These are phyloP conservation scores for Fusarium nematophilum DNA, from an alignment of 2,329 filamentous ascomycete genomes.

Conservation along the genomic window DNA sequence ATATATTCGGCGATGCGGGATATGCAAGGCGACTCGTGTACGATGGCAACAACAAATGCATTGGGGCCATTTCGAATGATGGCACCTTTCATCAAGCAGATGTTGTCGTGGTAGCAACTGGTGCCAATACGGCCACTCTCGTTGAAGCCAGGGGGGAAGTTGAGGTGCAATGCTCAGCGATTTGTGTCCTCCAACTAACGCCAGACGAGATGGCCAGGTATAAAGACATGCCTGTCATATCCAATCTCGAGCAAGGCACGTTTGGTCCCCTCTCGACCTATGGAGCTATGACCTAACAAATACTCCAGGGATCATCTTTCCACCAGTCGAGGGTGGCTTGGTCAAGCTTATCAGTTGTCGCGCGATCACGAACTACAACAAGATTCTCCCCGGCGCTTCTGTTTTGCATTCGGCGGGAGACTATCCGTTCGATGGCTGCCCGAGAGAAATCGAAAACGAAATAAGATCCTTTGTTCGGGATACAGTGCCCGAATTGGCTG, in stretches of 20 bases:
- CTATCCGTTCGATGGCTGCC: conserved; percentile 48
- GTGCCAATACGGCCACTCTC: conserved; percentile 73
- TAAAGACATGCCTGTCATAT: conserved; percentile 51
- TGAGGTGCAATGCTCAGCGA: conserved; percentile 71
- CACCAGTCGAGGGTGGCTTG: conserved; percentile 59
- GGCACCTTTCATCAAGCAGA: conserved; percentile 64
- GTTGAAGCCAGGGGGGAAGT: conserved; percentile 69
- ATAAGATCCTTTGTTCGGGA: conserved; percentile 61
- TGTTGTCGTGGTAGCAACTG: conserved; percentile 72
- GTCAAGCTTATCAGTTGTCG: conserved; percentile 67
- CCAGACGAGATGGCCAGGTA: conserved; percentile 66
- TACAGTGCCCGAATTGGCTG: conserved; percentile 50
- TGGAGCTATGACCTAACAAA: conserved; percentile 11
- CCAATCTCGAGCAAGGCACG: conserved; percentile 45
- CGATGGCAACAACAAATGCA: conserved; percentile 39
- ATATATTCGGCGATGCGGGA: conserved; percentile 43
- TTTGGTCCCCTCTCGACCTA: fast-evolving
- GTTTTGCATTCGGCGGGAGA: conserved; percentile 35
- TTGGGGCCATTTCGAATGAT: conserved; percentile 61
- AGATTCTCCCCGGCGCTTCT: conserved; percentile 40
- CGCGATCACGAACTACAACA: conserved; percentile 61
- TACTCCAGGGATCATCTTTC: conserved; percentile 62
- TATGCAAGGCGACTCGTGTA: conserved; percentile 41
- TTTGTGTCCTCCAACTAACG: conserved; percentile 72
- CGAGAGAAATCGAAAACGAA: conserved; percentile 63